Evolutionary conservation across 768 basidiomycete genomes (phyloP).

Genomic region (Gelatoporia subvermispora): DNA sequence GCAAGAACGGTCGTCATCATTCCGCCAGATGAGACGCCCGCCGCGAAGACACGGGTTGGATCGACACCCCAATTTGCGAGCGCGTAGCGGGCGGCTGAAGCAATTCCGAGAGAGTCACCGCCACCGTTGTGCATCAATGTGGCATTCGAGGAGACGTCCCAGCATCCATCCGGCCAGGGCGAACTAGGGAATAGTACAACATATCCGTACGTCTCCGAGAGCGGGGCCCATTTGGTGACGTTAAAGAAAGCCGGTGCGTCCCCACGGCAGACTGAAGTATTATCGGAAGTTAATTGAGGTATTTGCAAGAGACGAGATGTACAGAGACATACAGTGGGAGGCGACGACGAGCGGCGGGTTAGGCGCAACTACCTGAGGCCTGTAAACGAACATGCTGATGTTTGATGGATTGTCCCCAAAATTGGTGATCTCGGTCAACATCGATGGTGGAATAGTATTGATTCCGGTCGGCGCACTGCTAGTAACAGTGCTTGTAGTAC

Average conservation of each 20-base stretch:
- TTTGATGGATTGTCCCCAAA: constrained; percentile 51
- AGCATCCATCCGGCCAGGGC: constrained; percentile 30
- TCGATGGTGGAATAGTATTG: constrained; percentile 3
- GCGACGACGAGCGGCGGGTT: constrained; percentile 41
- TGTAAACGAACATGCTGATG: constrained; percentile 37
- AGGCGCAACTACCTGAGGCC: constrained; percentile 15
- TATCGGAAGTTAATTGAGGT: not conserved
- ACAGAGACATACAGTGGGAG: constrained; percentile 27
- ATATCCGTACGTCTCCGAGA: constrained; percentile 43
- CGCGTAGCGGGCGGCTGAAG: constrained; percentile 41
- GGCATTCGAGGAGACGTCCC: constrained; percentile 45
- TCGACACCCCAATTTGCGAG: constrained; percentile 46
- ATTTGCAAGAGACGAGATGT: not conserved
- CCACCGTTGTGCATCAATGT: constrained; percentile 53
- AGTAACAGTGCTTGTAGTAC: too few species aligned
- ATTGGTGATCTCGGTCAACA: constrained; percentile 29
- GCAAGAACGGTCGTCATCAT: constrained; percentile 59
- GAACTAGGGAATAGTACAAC: constrained; percentile 40
- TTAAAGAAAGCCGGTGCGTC: constrained; percentile 46
- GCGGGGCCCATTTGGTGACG: constrained; percentile 42
- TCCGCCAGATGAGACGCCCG: constrained; percentile 47
- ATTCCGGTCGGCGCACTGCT: constrained; percentile 6
- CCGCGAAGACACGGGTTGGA: constrained; percentile 41
- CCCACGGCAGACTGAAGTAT: constrained; percentile 35
- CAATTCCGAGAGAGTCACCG: constrained; percentile 50